Base-by-base conservation (phyloP, 1,139 yeast genomes). In the Scheffersomyces parashehatae region DNA sequence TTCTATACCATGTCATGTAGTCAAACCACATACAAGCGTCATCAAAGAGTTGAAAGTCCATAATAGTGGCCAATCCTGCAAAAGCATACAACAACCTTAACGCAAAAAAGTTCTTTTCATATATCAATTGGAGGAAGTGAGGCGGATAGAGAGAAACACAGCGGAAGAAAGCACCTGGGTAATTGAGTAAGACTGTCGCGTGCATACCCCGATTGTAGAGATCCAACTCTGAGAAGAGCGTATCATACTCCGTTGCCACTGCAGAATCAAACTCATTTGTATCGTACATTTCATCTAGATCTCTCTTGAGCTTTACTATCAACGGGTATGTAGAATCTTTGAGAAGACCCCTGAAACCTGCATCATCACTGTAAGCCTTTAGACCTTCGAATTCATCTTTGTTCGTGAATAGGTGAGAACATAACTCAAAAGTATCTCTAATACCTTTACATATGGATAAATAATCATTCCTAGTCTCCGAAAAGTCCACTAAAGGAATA, bases 401-500 rank as follows among this genome's bases (percentile, higher is more conserved):
- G 2, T 40, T 30, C 11, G 33, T n/a, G n/a, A 48, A 33, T n/a
- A 36, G 29, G 2, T 43, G 40, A 2, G 39, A 33, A 34, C 44
- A 41, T n/a, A 33, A 24, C 5, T 13, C 7, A 6, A 50, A 34
- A 4, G 54, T 53, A n/a, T 43, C 33, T 12, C 40, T 37, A 8
- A 62, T 53, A 1, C 66, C 64, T 13, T 40, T 46, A 12, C 60
- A 42, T 5, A 62, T 43, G 2, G 62, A 54, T 1, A 67, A 36
- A 20, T 54, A 51, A 41, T 62, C 67, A 1, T 59, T 38, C 12
- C 48, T 53, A 12, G 40, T 42, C 12, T 28, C 39, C 29, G 60
- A 63, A 42, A 56, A 61, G 14, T 52, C 50, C 0, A 70, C 53
- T 26, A 69, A 47, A 2, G 72, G 70, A n/a, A 62, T 46, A n/a